Percentiles rank a stretch among this genome's conserved stretches.
phyloP scores from a whole-genome alignment of 164 flowering plant genomes.

The Taxillus chinensis region DNA sequence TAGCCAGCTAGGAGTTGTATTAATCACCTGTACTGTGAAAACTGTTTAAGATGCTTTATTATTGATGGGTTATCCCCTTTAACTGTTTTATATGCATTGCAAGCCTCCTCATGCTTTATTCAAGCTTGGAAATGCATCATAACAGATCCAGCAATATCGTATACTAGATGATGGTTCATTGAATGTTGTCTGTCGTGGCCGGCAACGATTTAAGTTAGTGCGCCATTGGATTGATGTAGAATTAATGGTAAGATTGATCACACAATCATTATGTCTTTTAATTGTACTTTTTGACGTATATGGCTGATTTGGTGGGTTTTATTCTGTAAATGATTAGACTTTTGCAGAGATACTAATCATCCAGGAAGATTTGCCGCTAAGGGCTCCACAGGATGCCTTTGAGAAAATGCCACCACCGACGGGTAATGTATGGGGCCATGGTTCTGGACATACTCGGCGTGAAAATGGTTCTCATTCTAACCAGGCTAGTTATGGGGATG shows the following conservation, averaged over 20 bases:
- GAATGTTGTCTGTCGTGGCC: conserved; percentile 80
- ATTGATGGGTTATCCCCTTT: no score
- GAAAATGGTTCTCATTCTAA: conserved; percentile 21
- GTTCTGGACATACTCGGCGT: conserved; percentile 9
- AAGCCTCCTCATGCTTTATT: no score
- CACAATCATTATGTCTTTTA: neutral
- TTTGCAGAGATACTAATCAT: conserved; percentile 63
- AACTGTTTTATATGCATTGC: no score
- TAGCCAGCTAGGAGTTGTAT: no score
- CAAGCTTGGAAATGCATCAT: neutral
- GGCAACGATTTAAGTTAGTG: conserved; percentile 69
- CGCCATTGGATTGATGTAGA: conserved; percentile 75
- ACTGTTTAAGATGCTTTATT: no score
- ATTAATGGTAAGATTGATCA: conserved; percentile 47
- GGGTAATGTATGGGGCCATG: conserved; percentile 13
- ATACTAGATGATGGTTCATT: conserved; percentile 76
- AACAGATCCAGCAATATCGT: conserved; percentile 75
- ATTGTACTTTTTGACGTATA: neutral
- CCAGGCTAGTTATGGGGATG: conserved; percentile 13
- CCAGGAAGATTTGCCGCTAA: conserved; percentile 73
- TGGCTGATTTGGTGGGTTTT: conserved; percentile 8
- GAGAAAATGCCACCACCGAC: conserved; percentile 37
- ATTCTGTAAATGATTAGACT: conserved; percentile 1
- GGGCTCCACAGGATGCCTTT: conserved; percentile 76
- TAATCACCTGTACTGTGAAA: no score